Conservation (phyloP, 495 filamentous ascomycete genomes). For the Xanthoparmelia taractica region DNA sequence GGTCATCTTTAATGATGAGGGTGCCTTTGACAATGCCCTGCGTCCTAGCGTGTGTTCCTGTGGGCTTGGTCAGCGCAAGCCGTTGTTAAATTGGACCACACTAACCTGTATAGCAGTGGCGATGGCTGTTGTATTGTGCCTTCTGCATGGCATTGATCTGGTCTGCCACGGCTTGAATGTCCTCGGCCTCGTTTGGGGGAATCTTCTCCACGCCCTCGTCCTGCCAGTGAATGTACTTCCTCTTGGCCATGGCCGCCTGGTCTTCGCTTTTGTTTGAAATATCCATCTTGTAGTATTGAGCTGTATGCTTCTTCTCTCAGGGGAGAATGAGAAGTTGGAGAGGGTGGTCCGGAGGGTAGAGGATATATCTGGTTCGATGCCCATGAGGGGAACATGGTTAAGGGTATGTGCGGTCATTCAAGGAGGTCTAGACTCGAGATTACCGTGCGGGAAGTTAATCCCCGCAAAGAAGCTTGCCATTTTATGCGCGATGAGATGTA, state of each 20-base stretch:
- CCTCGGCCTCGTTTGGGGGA: constrained; percentile 36
- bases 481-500: neutral
- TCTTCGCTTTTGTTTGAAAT: constrained; percentile 22
- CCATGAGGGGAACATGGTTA: neutral
- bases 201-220: constrained; percentile 38
- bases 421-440: constrained; percentile 4
- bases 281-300: constrained; percentile 10
- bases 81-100: neutral
- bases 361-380: neutral
- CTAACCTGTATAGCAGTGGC: constrained; percentile 35
- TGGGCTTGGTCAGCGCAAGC: neutral
- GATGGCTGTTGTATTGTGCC: constrained; percentile 39
- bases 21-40: constrained; percentile 43
- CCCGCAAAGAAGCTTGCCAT: neutral
- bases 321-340: neutral
- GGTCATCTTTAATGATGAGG: constrained; percentile 35
- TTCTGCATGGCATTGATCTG: constrained; percentile 43
- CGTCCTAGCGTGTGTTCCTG: constrained; percentile 37
- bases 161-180: constrained; percentile 41
- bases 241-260: constrained; percentile 22
- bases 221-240: constrained; percentile 38
- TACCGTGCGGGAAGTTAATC: neutral
- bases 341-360: neutral
- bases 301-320: neutral
- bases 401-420: neutral